phyloP scores from a whole-genome alignment of 179 eudicot species.

The Dionaea muscipula region DNA sequence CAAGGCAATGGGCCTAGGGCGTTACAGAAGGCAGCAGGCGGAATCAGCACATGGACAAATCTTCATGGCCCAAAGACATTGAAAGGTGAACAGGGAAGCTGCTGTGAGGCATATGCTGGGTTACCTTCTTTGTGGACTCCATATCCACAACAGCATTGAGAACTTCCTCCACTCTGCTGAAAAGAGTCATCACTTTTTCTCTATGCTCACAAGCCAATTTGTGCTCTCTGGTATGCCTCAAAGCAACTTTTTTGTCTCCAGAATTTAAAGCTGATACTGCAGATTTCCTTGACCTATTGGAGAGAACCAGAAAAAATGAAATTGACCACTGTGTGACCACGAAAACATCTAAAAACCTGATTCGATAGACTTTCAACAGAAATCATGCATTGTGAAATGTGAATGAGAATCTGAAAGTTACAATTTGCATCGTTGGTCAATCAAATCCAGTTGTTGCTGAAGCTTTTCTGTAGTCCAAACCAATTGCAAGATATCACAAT shows the following conservation, averaged over 20 bases:
- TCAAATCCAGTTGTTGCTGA: conserved; percentile 52
- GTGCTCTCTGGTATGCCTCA: conserved; percentile 64
- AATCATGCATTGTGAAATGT: background rate
- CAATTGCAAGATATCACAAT: conserved; percentile 56
- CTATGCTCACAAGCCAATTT: conserved; percentile 58
- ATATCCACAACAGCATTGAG: conserved; percentile 54
- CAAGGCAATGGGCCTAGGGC: no score
- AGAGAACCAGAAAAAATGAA: background rate
- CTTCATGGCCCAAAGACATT: background rate
- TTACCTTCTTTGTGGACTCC: conserved; percentile 74
- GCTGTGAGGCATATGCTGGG: background rate
- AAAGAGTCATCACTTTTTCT: conserved; percentile 40
- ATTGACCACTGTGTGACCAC: background rate
- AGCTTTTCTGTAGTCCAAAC: conserved; percentile 77
- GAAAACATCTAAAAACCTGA: background rate
- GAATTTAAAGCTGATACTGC: conserved; percentile 54
- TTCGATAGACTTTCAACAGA: background rate
- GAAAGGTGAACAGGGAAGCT: background rate
- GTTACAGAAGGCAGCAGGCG: no score
- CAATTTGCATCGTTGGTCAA: conserved; percentile 55
- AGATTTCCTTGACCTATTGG: conserved; percentile 39
- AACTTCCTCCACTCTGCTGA: conserved; percentile 69
- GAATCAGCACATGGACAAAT: no score
- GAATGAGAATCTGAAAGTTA: conserved; percentile 14
- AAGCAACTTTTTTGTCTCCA: conserved; percentile 49